These are phyloP conservation scores for Scedosporium boydii DNA, from an alignment of 2,329 filamentous ascomycete species.

Conservation along the genomic window DNA sequence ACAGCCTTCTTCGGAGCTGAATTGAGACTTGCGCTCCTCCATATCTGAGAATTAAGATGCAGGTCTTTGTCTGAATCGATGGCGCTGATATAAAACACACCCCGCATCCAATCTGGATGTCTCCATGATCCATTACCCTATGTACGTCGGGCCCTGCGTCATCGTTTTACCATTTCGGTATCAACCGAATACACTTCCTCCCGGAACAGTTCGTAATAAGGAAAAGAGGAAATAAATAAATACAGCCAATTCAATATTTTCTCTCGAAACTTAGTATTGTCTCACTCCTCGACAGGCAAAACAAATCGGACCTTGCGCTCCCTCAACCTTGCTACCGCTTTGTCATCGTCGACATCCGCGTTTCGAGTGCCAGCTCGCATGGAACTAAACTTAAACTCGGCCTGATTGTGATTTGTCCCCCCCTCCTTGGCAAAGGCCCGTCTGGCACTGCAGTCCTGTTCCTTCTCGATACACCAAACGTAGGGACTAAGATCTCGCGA, in stretches of 20 bases:
- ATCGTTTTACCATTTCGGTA: background rate
- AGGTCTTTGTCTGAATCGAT: background rate
- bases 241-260: background rate
- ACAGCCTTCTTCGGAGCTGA: too few relatives aligned
- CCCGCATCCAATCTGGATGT: background rate
- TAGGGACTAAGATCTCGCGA: slow-evolving; percentile 2
- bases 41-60: background rate
- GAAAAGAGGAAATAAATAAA: too few relatives aligned
- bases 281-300: background rate
- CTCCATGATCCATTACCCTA: background rate
- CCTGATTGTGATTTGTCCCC: background rate
- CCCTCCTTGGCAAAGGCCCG: background rate
- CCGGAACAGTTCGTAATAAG: background rate
- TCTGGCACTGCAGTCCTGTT: background rate
- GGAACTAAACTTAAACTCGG: background rate
- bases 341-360: background rate
- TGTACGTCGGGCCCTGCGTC: background rate
- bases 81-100: background rate
- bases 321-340: background rate
- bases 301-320: slow-evolving; percentile 4
- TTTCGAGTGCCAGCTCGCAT: background rate
- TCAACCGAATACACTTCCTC: background rate
- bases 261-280: background rate
- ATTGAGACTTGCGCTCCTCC: background rate
- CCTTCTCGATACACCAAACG: slow-evolving; percentile 4